Evolutionary conservation across 495 filamentous ascomycete genomes (phyloP).

Genomic region (Neurospora discreta): DNA sequence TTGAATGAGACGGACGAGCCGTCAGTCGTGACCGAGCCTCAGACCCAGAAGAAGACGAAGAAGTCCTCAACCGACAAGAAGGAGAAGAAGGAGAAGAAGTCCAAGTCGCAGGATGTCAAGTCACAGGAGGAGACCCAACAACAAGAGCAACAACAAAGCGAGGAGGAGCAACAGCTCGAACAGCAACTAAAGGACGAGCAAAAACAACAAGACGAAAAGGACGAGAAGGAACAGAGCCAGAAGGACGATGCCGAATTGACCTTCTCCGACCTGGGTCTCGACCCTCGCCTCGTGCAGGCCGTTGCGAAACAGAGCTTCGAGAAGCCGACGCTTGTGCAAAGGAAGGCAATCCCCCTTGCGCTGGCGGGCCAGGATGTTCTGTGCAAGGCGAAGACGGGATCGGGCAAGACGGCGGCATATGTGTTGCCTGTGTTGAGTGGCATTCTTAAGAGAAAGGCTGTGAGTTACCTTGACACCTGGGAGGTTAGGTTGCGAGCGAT

Average conservation of each 20-base stretch:
- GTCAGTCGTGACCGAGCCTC: slow-evolving; percentile 9
- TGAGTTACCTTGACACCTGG: slow-evolving; percentile 21
- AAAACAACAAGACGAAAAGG: background rate
- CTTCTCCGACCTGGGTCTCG: slow-evolving; percentile 57
- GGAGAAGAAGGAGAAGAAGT: slow-evolving; percentile 2
- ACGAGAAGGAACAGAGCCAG: slow-evolving; percentile 5
- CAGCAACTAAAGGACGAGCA: slow-evolving; percentile 4
- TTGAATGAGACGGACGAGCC: slow-evolving; percentile 40
- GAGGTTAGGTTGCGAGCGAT: background rate
- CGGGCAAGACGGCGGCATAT: slow-evolving; percentile 96
- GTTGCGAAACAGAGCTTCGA: slow-evolving; percentile 74
- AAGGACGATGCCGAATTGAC: slow-evolving; percentile 13
- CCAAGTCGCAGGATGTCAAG: slow-evolving; percentile 1
- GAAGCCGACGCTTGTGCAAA: slow-evolving; percentile 76
- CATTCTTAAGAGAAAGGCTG: slow-evolving; percentile 66
- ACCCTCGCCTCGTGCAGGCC: slow-evolving; percentile 75
- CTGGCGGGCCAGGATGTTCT: slow-evolving; percentile 87
- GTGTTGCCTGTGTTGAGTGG: slow-evolving; percentile 77
- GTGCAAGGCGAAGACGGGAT: slow-evolving; percentile 83
- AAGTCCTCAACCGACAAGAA: slow-evolving; percentile 3
- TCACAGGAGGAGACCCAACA: background rate
- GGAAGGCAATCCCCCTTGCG: slow-evolving; percentile 77
- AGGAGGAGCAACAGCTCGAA: slow-evolving; percentile 7
- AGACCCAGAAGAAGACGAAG: slow-evolving; percentile 1
- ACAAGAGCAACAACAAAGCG: background rate